phyloP scores from a whole-genome alignment of 2,329 filamentous ascomycete species.

The Phoma herbarum region DNA sequence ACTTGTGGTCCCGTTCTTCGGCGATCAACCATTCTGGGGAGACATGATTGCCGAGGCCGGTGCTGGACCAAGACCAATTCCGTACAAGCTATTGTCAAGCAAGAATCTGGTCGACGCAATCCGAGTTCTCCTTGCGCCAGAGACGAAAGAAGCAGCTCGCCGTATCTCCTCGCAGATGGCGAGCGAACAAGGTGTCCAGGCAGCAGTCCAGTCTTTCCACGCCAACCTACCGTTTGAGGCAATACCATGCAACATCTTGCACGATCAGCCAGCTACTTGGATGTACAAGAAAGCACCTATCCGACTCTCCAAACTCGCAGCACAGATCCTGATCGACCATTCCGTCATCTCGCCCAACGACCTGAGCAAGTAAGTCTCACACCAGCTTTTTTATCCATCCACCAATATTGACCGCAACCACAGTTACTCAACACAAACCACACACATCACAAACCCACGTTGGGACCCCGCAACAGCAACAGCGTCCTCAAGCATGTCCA shows the following conservation, averaged over 20 bases:
- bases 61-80: conserved; percentile 41
- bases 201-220: conserved; percentile 40
- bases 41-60: conserved; percentile 42
- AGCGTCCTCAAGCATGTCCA: conserved; percentile 64
- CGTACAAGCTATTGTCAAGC: conserved; percentile 31
- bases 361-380: conserved; percentile 25
- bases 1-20: conserved; percentile 78
- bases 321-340: conserved; percentile 34
- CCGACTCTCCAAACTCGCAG: conserved; percentile 35
- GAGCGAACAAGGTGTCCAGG: conserved; percentile 34
- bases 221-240: conserved; percentile 38
- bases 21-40: conserved; percentile 41
- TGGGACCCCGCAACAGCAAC: conserved; percentile 74
- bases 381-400: conserved; percentile 1
- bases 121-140: conserved; percentile 30
- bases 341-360: conserved; percentile 27
- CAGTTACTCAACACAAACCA: conserved; percentile 31
- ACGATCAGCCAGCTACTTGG: conserved; percentile 36
- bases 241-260: conserved; percentile 34
- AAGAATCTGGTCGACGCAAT: conserved; percentile 39
- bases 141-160: conserved; percentile 26
- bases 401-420: conserved; percentile 10
- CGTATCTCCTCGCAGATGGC: conserved; percentile 35
- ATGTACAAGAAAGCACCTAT: conserved; percentile 28
- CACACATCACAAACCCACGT: conserved; percentile 46